Percentiles rank a stretch among this genome's conserved stretches.
Conservation (phyloP, 306 rosid species). For the Vigna angularis region DNA sequence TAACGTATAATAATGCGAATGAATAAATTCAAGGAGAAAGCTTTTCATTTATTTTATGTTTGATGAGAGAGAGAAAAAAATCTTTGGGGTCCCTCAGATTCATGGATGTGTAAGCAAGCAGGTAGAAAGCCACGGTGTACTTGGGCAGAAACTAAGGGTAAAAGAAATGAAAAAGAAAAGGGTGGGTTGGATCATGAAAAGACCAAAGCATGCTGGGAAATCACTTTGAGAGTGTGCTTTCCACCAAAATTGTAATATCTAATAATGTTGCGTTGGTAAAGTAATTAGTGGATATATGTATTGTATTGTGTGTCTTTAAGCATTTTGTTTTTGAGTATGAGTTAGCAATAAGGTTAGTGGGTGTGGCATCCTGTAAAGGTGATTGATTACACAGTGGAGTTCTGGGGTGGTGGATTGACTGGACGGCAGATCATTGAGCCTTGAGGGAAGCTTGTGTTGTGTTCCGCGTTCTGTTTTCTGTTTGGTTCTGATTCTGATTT, state of each 20-base stretch:
- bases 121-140: conserved; percentile 51
- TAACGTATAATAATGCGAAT: neutral
- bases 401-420: conserved; percentile 41
- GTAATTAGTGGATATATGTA: conserved; percentile 22
- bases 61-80: neutral
- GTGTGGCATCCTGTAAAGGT: conserved; percentile 49
- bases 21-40: conserved; percentile 15
- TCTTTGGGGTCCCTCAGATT: conserved; percentile 37
- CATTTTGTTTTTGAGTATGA: conserved; percentile 35
- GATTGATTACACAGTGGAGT: conserved; percentile 29
- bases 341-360: conserved; percentile 36
- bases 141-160: conserved; percentile 45
- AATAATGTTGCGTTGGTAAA: conserved; percentile 48
- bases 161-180: conserved; percentile 21
- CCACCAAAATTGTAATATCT: conserved; percentile 52
- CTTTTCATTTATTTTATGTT: neutral
- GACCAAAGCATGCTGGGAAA: conserved; percentile 28
- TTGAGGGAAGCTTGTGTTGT: conserved; percentile 35
- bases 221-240: conserved; percentile 47
- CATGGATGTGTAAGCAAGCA: conserved; percentile 37
- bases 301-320: neutral
- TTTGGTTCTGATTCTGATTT: conserved; percentile 39
- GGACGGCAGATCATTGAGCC: conserved; percentile 42
- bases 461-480: neutral
- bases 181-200: conserved; percentile 33